Base-by-base conservation (phyloP, 306 rosid genomes). In the Malus asiatica region DNA sequence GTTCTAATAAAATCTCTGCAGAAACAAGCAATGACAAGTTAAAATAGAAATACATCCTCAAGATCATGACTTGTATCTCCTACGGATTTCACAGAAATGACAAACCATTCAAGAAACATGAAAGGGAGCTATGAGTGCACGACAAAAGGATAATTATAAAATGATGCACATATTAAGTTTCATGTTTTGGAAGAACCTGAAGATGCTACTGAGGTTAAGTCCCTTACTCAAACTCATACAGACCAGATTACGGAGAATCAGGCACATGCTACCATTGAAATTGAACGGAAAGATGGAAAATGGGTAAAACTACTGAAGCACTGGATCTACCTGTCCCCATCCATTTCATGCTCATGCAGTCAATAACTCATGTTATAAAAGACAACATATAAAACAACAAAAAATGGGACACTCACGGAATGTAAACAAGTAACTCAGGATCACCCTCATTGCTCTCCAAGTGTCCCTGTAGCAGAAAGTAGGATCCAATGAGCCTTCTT, bases 401-500 rank as follows among this genome's bases (percentile, higher is more conserved):
- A 19, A 64, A 46, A 15, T 20, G 10, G 2, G 18, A 16, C 67
- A 85, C 93, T 83, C 82, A 90, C 97, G 97, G 97, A 85, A 95
- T 88, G 73, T 81, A 95, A 44, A 95, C 92, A 83, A 95, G 93
- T 75, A 95, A 88, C 81, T 95, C 99, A 6, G 99, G 99, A 85
- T 95, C 99, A 78, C 97, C 97, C 46, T 90, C 99, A 58, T 90
- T 95, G 91, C 99, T 95, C 83, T 90, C 93, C 91, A 95, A 87
- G 86, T 83, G 87, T 16, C 83, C 97, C 97, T 95, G 83, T 69
- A 46, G 57, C 79, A 78, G 53, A 65, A 81, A 83, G 76, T 16
- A 75, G 73, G 18, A 73, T 4, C 65, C 52, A 71, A 45, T 61
- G 65, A 72, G 70, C 23, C 32, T 66, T 23, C n/a, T 75, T 22